Evolutionary conservation across 1,139 yeast species (phyloP).

Genomic region (Pneumocystis canis): DNA sequence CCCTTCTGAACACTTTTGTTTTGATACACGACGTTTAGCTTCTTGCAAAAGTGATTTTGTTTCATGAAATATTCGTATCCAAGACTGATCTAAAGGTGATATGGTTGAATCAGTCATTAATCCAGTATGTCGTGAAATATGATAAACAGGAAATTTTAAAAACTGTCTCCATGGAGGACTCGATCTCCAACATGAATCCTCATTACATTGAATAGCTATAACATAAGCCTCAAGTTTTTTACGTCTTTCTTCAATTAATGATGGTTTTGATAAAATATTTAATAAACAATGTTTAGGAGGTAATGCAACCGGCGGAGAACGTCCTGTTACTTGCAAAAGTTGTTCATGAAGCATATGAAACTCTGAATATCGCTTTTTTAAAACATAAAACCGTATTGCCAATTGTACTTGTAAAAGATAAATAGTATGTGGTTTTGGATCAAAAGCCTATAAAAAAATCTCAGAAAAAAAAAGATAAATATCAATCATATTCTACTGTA

Average conservation of each 20-base stretch:
- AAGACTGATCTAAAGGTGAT: conserved; percentile 2
- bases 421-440: neutral
- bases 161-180: conserved; percentile 27
- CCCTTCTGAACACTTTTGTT: neutral
- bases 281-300: conserved; percentile 26
- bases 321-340: conserved; percentile 26
- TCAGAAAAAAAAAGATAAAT: neutral
- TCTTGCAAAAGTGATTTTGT: conserved; percentile 5
- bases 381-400: conserved; percentile 18
- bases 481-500: neutral
- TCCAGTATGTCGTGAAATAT: neutral
- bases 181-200: conserved; percentile 29
- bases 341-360: conserved; percentile 30
- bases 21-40: conserved; percentile 4
- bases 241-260: conserved; percentile 37
- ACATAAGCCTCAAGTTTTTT: conserved; percentile 36
- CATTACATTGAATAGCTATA: conserved; percentile 34
- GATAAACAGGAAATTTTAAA: conserved; percentile 23
- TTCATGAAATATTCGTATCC: conserved; percentile 2
- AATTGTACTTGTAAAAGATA: conserved; percentile 7
- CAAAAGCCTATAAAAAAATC: neutral
- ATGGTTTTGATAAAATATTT: conserved; percentile 16
- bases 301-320: conserved; percentile 29
- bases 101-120: conserved; percentile 4
- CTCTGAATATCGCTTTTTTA: conserved; percentile 33